phyloP scores from a whole-genome alignment of 257 asterid genomes.

The Solanum lignicaule region DNA sequence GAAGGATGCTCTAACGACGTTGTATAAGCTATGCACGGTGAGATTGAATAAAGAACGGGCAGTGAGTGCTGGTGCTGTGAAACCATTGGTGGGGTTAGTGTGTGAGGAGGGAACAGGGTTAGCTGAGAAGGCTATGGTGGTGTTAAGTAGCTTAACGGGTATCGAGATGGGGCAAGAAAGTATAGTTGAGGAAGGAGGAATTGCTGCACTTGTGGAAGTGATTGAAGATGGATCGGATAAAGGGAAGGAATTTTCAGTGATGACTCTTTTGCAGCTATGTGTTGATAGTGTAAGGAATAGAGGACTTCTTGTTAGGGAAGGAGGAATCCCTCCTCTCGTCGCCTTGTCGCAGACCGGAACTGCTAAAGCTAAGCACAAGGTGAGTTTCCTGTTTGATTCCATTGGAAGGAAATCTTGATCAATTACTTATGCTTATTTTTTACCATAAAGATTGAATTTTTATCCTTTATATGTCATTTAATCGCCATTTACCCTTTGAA shows the following conservation, averaged over 20 bases:
- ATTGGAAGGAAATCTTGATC: not conserved
- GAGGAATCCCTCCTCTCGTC: conserved; percentile 91
- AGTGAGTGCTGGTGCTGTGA: conserved; percentile 72
- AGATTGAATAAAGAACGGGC: conserved; percentile 83
- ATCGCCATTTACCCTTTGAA: not conserved
- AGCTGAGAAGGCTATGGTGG: conserved; percentile 98
- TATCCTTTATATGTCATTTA: not conserved
- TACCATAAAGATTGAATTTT: not conserved
- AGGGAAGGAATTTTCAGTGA: conserved; percentile 83
- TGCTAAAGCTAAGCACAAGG: conserved; percentile 91
- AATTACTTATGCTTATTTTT: not conserved
- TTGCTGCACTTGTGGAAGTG: conserved; percentile 72
- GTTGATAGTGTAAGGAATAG: conserved; percentile 63
- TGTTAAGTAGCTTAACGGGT: conserved; percentile 70
- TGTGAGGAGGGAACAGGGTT: conserved; percentile 64
- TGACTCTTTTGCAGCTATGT: conserved; percentile 78
- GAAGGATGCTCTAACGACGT: conserved; percentile 82
- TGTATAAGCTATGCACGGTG: conserved; percentile 68
- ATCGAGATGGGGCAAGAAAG: conserved; percentile 58
- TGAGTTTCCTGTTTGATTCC: conserved; percentile 11
- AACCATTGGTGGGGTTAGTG: conserved; percentile 64
- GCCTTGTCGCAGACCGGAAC: conserved; percentile 87
- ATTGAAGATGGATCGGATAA: conserved; percentile 77
- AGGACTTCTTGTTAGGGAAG: conserved; percentile 88
- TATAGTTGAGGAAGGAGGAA: conserved; percentile 80